Conservation (phyloP, 2,329 filamentous ascomycete species). For the Atkinsonella texensis region DNA sequence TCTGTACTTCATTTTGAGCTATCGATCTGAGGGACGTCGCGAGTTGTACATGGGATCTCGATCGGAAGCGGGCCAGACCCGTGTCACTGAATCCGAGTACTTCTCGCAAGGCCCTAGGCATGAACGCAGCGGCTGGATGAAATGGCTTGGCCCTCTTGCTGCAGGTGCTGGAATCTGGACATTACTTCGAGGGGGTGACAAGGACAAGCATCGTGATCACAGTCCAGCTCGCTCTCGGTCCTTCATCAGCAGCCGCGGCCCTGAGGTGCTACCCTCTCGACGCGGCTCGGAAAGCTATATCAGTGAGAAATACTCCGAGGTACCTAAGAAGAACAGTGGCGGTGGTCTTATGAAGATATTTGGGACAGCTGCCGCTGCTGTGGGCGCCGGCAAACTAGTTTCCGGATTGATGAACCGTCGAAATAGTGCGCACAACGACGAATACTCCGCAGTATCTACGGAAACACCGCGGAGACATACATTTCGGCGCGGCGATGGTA, state of each 20-base stretch:
- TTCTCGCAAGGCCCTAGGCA: constrained; percentile 22
- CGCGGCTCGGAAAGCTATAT: constrained; percentile 45
- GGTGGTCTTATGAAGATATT: constrained; percentile 51
- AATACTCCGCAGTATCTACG: constrained; percentile 50
- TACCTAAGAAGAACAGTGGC: constrained; percentile 24
- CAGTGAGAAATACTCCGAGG: constrained; percentile 55
- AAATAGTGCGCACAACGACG: constrained; percentile 39
- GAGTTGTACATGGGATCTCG: constrained; percentile 46
- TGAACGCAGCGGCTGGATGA: constrained; percentile 21
- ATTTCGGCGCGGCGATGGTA: constrained; percentile 22
- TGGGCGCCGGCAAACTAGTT: constrained; percentile 51
- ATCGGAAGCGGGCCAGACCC: constrained; percentile 33
- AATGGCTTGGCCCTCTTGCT: constrained; percentile 41
- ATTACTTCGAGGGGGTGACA: constrained; percentile 32
- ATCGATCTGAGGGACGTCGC: constrained; percentile 45
- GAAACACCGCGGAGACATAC: constrained; percentile 44
- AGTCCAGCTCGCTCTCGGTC: constrained; percentile 28
- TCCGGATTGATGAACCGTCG: constrained; percentile 46
- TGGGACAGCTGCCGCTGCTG: constrained; percentile 45
- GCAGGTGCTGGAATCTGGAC: constrained; percentile 40
- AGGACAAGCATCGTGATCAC: constrained; percentile 28
- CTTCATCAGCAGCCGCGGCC: constrained; percentile 24
- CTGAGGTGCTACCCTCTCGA: constrained; percentile 41
- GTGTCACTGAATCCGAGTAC: constrained; percentile 28
- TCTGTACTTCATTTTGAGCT: constrained; percentile 70